phyloP scores from a whole-genome alignment of 345 rosid species.

The Eucalyptus urophylla region DNA sequence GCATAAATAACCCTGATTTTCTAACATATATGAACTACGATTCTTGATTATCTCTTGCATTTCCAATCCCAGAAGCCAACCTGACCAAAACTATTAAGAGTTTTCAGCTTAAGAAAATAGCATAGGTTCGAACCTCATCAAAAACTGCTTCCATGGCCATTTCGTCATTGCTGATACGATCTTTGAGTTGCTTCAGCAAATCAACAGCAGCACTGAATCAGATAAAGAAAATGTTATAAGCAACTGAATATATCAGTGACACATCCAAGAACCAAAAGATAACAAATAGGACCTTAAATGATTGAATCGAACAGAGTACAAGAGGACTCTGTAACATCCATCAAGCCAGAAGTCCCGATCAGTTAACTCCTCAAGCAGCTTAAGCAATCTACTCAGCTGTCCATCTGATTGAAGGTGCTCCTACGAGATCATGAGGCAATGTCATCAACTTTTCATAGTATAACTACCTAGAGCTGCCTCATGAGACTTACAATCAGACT shows the following conservation, averaged over 20 bases:
- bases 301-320: conserved; percentile 35
- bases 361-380: conserved; percentile 47
- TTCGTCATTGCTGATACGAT: conserved; percentile 25
- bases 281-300: conserved; percentile 30
- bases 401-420: conserved; percentile 34
- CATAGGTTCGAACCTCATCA: conserved; percentile 46
- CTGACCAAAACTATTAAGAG: background rate
- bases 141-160: conserved; percentile 31
- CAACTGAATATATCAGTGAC: background rate
- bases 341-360: conserved; percentile 40
- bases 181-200: conserved; percentile 50
- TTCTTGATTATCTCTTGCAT: background rate
- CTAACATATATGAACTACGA: background rate
- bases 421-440: conserved; percentile 8
- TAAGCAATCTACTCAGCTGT: conserved; percentile 30
- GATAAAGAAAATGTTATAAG: background rate
- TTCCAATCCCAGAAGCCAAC: background rate
- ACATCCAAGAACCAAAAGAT: background rate
- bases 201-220: conserved; percentile 36
- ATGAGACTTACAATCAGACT: conserved; percentile 57
- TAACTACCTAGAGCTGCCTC: background rate
- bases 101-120: background rate
- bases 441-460: background rate
- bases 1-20: background rate
- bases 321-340: conserved; percentile 53